phyloP scores from a whole-genome alignment of 2,329 filamentous ascomycete genomes.

The Emydomyces testavorans region DNA sequence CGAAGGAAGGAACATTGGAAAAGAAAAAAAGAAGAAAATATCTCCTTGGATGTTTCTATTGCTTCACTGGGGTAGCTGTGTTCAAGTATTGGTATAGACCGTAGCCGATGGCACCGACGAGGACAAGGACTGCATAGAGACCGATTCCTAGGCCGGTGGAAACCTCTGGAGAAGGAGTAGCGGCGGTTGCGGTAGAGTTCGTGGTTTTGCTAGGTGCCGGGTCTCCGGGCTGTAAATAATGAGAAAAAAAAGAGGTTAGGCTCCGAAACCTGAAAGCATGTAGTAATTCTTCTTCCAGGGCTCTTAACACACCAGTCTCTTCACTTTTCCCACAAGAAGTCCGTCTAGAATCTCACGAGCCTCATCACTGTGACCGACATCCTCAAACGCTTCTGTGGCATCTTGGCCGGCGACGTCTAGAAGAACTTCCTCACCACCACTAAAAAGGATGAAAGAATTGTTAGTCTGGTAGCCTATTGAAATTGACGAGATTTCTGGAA shows the following conservation, averaged over 20 bases:
- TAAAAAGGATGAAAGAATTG: conserved; percentile 32
- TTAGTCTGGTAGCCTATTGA: background rate
- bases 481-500: background rate
- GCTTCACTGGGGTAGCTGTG: conserved; percentile 10
- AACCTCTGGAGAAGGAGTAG: conserved; percentile 22
- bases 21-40: background rate
- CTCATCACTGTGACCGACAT: conserved; percentile 98
- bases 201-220: conserved; percentile 54
- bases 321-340: conserved; percentile 62
- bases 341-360: conserved; percentile 83
- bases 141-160: conserved; percentile 54
- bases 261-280: background rate
- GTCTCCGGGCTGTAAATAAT: conserved; percentile 52
- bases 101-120: conserved; percentile 68
- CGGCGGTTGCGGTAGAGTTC: conserved; percentile 38
- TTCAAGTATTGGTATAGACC: conserved; percentile 69
- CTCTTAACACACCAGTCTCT: conserved; percentile 57
- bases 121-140: conserved; percentile 67
- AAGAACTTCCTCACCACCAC: conserved; percentile 95
- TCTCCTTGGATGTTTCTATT: conserved; percentile 5
- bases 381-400: conserved; percentile 94
- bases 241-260: conserved; percentile 4
- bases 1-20: background rate
- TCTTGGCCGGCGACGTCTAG: conserved; percentile 94
- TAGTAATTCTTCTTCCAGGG: background rate